phyloP scores from a whole-genome alignment of 2,329 filamentous ascomycete genomes.

The Microascus cirrosus region DNA sequence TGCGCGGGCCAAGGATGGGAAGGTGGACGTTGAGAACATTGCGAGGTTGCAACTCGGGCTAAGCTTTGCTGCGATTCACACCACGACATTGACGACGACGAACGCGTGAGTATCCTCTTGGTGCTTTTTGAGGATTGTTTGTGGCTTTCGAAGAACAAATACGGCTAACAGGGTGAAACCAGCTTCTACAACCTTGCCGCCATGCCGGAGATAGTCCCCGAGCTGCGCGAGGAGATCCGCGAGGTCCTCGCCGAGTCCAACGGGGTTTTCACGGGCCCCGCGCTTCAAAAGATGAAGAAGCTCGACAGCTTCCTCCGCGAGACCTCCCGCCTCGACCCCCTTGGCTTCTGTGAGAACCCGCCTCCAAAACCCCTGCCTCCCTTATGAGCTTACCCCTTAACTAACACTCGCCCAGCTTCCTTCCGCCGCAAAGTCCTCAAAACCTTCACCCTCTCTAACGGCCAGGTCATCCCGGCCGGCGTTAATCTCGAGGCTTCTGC shows the following conservation, averaged over 20 bases:
- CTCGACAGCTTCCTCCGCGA: constrained; percentile 29
- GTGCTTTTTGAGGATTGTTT: no score
- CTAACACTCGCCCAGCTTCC: constrained; percentile 17
- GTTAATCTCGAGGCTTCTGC: constrained; percentile 29
- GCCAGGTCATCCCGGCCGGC: constrained; percentile 33
- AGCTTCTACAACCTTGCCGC: constrained; percentile 40
- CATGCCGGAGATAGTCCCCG: constrained; percentile 35
- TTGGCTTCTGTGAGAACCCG: constrained; percentile 17
- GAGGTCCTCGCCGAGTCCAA: constrained; percentile 21
- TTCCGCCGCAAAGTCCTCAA: constrained; percentile 39
- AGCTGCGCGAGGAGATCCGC: constrained; percentile 38
- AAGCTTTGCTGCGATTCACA: constrained; percentile 39
- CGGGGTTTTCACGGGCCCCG: constrained; percentile 21
- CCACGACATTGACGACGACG: constrained; percentile 31
- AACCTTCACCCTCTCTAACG: constrained; percentile 40
- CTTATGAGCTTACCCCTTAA: neutral
- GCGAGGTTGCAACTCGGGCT: constrained; percentile 29
- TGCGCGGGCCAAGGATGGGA: constrained; percentile 19
- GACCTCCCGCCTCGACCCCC: constrained; percentile 19
- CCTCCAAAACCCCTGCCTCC: neutral
- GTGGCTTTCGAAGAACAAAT: neutral
- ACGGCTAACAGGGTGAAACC: neutral
- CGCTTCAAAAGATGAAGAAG: constrained; percentile 25
- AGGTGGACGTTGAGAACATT: constrained; percentile 19
- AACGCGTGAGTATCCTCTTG: constrained; percentile 22